Conservation (phyloP, 2,329 filamentous ascomycete species). For the Fusarium pilosicola region DNA sequence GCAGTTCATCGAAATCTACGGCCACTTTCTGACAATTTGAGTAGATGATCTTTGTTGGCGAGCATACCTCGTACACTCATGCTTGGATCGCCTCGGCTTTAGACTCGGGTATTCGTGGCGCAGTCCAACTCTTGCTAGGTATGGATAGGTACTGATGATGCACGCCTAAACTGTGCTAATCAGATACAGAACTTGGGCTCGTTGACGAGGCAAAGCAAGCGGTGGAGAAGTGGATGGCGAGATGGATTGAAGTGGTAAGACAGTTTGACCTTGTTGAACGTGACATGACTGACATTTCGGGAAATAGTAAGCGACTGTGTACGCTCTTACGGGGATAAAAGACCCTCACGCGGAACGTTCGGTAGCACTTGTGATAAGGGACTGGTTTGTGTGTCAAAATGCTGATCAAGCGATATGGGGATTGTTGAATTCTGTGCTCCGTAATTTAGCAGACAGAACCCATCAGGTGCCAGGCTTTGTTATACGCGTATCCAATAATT, state of each 20-base stretch:
- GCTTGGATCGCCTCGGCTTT: constrained; percentile 14
- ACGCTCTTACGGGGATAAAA: background rate
- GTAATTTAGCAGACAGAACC: background rate
- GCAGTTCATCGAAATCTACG: rapidly evolving
- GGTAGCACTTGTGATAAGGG: rapidly evolving
- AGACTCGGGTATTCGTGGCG: constrained; percentile 6
- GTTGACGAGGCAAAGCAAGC: constrained; percentile 11
- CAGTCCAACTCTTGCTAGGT: constrained; percentile 3
- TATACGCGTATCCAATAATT: background rate
- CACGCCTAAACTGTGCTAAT: background rate
- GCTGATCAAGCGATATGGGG: background rate
- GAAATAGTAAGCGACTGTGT: background rate
- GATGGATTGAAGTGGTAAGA: constrained; percentile 22
- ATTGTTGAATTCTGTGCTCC: background rate
- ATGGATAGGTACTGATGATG: rapidly evolving
- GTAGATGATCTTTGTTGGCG: constrained; percentile 19
- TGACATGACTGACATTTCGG: background rate
- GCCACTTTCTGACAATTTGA: rapidly evolving
- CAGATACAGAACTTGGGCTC: background rate
- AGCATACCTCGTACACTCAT: constrained; percentile 11
- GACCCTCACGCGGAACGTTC: background rate
- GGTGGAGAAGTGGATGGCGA: constrained; percentile 15
- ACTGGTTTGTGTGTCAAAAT: background rate
- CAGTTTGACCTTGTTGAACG: rapidly evolving
- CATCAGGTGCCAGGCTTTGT: background rate